Evolutionary conservation across 768 basidiomycete genomes (phyloP).

Genomic region (Collybia sordida): DNA sequence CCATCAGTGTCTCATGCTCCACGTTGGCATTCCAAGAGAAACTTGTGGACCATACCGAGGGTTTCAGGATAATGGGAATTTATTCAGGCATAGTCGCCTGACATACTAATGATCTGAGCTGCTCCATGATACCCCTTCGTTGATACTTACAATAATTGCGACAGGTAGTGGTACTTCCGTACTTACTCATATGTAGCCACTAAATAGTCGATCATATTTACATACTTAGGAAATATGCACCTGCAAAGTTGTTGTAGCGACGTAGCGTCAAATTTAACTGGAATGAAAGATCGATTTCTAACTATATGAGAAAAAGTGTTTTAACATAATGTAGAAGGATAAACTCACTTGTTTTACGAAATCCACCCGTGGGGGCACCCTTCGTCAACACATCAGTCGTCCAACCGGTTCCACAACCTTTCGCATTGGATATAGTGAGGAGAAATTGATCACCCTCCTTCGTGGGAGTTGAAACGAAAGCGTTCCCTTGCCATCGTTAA

Average conservation of each 20-base stretch:
- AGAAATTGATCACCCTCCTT: slow-evolving; percentile 39
- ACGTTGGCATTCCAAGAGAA: slow-evolving; percentile 61
- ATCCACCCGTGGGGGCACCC: slow-evolving; percentile 42
- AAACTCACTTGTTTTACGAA: slow-evolving; percentile 48
- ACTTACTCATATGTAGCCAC: slow-evolving; percentile 40
- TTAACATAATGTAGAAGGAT: neutral
- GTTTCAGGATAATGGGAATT: slow-evolving; percentile 41
- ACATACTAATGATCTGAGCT: neutral
- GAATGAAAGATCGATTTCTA: slow-evolving; percentile 45
- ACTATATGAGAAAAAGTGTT: neutral
- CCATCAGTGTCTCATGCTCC: slow-evolving; percentile 52
- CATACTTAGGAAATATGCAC: slow-evolving; percentile 31
- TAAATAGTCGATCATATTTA: slow-evolving; percentile 26
- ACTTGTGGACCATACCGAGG: slow-evolving; percentile 35
- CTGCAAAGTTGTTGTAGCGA: slow-evolving; percentile 71
- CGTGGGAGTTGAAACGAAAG: slow-evolving; percentile 49
- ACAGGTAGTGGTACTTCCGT: slow-evolving; percentile 51
- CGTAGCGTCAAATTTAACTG: slow-evolving; percentile 49
- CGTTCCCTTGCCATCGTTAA: slow-evolving; percentile 51
- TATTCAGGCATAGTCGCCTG: slow-evolving; percentile 70
- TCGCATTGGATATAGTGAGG: slow-evolving; percentile 71
- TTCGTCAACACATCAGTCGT: slow-evolving; percentile 48
- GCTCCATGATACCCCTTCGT: neutral
- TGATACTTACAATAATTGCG: slow-evolving; percentile 45
- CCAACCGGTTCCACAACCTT: slow-evolving; percentile 69